Base-by-base conservation (phyloP, 2,329 filamentous ascomycete genomes). In the Hymenoscyphus repandus region DNA sequence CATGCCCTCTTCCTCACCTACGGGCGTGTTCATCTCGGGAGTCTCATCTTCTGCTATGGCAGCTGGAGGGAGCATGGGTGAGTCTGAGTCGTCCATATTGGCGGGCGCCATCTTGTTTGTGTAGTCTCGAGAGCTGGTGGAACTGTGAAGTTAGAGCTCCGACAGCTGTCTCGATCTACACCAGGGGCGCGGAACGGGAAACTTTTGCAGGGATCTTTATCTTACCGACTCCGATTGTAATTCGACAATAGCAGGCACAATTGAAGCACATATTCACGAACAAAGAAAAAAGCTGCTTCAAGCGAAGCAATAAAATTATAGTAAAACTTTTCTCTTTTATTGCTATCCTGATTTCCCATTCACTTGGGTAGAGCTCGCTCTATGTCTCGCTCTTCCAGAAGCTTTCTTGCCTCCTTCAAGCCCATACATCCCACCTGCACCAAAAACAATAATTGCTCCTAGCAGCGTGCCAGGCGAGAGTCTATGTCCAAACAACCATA, bases 401-500 rank as follows among this genome's bases (percentile, higher is more conserved):
- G 41, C 54, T 45, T 62, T 64, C 2, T 53, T 55, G 42, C 62
- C 64, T 45, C 62, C 64, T 57, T 95, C 91, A 62, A 91, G 78
- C 2, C 89, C 91, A 71, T 99, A 99, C 56, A 97, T 68, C 0
- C 85, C 92, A n/a, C 91, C 93, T 0, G 90, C 89, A 12, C 86
- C 80, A 70, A 97, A 99, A 6, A 99, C 93, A 55, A 97, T 75
- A 5, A 82, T 74, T 0, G 92, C 91, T 2, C 93, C 93, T 4
- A 89, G 53, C 47, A 95, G 70, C 54, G 95, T 96, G 36, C 89
- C 85, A 0, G 76, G 71, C 11, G 86, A 82, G 57, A 99, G 74
- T 36, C 78, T 71, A 66, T 99, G 96, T 5, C 92, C 93, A 70
- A 99, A 99, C 1, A 99, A 70, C 79, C 90, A 92, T 52, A 97